Conservation (phyloP, 2,329 filamentous ascomycete species). For the Arthrinium puccinioides region DNA sequence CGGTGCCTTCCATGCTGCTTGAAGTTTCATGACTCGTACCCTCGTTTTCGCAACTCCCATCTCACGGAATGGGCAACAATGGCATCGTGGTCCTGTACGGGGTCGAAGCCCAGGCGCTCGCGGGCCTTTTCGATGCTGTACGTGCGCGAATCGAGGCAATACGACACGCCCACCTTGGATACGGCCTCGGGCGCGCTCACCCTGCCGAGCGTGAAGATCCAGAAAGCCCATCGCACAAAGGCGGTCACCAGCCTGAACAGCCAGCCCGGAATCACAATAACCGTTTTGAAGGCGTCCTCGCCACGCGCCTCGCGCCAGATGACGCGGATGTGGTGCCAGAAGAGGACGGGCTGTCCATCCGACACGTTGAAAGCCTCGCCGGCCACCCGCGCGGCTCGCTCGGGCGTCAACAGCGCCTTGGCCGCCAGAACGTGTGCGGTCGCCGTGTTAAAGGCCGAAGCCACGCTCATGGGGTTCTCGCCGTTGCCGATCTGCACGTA, state of each 20-base stretch:
- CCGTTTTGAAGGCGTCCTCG: slow-evolving; percentile 4
- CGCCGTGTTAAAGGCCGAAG: slow-evolving; percentile 18
- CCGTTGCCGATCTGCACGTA: slow-evolving; percentile 19
- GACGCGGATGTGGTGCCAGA: slow-evolving; percentile 21
- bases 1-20: background rate
- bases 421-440: slow-evolving; percentile 18
- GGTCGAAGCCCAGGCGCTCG: slow-evolving; percentile 10
- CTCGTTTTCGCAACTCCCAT: slow-evolving; percentile 6
- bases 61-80: slow-evolving; percentile 9
- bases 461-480: slow-evolving; percentile 18
- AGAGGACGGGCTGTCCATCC: slow-evolving; percentile 21
- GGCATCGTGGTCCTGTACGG: slow-evolving; percentile 9
- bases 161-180: slow-evolving; percentile 13
- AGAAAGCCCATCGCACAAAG: slow-evolving; percentile 13
- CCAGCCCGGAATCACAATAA: slow-evolving; percentile 17
- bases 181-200: slow-evolving; percentile 15
- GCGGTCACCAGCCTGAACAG: slow-evolving; percentile 10
- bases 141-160: slow-evolving; percentile 13
- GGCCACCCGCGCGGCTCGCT: slow-evolving; percentile 12
- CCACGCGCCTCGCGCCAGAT: slow-evolving; percentile 16
- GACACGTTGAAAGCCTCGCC: slow-evolving; percentile 29
- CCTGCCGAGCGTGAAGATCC: slow-evolving; percentile 15
- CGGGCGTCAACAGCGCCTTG: slow-evolving; percentile 16
- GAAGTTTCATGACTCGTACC: too few relatives aligned
- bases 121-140: slow-evolving; percentile 11